phyloP scores from a whole-genome alignment of 208 protist genomes.

The Balamuthia mandrillaris region DNA sequence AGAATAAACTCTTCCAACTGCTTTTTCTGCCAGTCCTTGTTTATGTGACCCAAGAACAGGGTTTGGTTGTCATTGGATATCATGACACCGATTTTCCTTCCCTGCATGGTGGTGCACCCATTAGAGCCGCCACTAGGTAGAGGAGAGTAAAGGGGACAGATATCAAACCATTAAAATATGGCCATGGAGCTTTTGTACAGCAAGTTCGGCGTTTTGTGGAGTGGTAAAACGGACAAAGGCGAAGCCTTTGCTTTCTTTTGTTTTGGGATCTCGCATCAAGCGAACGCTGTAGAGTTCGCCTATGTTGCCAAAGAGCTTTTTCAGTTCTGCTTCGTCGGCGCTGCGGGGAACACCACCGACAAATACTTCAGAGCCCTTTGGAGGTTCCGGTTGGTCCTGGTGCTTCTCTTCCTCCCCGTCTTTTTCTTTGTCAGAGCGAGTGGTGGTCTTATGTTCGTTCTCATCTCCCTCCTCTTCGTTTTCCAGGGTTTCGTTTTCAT shows the following conservation, averaged over 20 bases:
- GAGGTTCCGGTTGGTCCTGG: background rate
- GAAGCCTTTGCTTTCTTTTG: background rate
- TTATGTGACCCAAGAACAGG: background rate
- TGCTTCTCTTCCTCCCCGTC: no score
- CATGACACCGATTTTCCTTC: background rate
- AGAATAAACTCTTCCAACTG: background rate
- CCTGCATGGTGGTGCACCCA: background rate
- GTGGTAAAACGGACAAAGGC: background rate
- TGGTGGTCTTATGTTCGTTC: no score
- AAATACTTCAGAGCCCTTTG: background rate
- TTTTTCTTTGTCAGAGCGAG: no score
- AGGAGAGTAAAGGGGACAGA: background rate
- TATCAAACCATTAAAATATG: background rate
- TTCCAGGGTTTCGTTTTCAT: no score
- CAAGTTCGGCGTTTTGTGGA: background rate
- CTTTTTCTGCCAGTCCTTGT: background rate
- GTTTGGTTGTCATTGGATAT: constrained; percentile 14
- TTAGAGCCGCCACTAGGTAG: background rate
- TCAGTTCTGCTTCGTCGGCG: constrained; percentile 1
- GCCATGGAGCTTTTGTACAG: background rate
- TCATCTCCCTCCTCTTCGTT: no score
- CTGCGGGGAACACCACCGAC: background rate
- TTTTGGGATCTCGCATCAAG: background rate
- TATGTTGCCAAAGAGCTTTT: background rate
- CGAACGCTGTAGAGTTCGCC: background rate